phyloP scores from a whole-genome alignment of 208 protist genomes.

The Leishmania martiniquensis region DNA sequence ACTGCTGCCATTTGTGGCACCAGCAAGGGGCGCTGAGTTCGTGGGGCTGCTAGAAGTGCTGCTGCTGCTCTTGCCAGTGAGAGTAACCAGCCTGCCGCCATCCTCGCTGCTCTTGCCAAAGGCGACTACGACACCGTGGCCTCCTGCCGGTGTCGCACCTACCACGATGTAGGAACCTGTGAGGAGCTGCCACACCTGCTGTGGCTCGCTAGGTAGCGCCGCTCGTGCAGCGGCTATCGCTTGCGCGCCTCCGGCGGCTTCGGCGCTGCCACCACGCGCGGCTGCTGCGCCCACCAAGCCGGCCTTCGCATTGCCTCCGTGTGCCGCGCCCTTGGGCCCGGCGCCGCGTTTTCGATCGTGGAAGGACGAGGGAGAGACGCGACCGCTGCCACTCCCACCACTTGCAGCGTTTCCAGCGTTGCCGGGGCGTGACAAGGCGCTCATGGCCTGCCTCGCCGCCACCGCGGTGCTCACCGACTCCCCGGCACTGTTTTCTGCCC shows the following conservation, averaged over 20 bases:
- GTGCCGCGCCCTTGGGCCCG: slow-evolving; percentile 5
- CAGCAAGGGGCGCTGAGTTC: neutral
- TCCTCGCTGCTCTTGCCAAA: neutral
- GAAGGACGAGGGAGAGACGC: neutral
- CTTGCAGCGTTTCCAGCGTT: neutral
- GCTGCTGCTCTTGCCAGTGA: neutral
- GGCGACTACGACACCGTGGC: neutral
- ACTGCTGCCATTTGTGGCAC: neutral
- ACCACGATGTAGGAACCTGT: slow-evolving; percentile 8
- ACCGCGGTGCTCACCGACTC: slow-evolving; percentile 8
- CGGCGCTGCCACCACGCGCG: slow-evolving; percentile 6
- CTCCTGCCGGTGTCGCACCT: neutral
- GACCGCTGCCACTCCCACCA: neutral
- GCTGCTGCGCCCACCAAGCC: neutral
- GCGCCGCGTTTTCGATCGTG: slow-evolving; percentile 3
- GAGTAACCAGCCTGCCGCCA: neutral
- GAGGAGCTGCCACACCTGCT: slow-evolving; percentile 22
- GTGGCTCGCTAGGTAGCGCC: slow-evolving; percentile 14
- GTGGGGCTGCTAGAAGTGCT: neutral
- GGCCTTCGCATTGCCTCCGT: neutral
- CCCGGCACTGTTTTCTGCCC: neutral
- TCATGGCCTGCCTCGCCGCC: slow-evolving; percentile 27
- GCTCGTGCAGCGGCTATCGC: slow-evolving; percentile 11
- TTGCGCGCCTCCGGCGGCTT: neutral
- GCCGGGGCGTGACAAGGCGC: slow-evolving; percentile 7